Evolutionary conservation across 139 green algal species (phyloP).

Genomic region (Chlamydomonas sphaeroides): DNA sequence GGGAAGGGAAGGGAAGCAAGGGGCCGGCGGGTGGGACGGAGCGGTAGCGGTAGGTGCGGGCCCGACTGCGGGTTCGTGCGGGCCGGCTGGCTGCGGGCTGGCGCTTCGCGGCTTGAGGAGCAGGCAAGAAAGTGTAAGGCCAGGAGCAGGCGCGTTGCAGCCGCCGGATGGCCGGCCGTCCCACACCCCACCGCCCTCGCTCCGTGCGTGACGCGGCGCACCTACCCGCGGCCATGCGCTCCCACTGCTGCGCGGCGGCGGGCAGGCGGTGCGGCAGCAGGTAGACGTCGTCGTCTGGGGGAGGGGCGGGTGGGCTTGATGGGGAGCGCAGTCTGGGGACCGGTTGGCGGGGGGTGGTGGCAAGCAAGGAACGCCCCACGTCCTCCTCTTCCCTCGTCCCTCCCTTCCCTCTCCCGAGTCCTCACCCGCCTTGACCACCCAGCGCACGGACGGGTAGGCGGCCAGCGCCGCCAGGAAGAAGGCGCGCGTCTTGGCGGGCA

Average conservation of each 20-base stretch:
- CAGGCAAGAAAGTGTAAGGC: too few species aligned
- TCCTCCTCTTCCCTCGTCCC: background rate
- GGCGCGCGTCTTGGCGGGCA: conserved; percentile 75
- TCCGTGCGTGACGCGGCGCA: too few species aligned
- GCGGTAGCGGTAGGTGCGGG: background rate
- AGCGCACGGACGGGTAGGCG: conserved; percentile 44
- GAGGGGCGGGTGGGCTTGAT: background rate
- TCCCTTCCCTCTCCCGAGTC: too few species aligned
- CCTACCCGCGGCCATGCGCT: conserved; percentile 52
- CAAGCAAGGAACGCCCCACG: too few species aligned
- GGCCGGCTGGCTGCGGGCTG: too few species aligned
- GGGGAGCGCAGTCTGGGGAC: too few species aligned
- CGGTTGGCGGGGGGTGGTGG: too few species aligned
- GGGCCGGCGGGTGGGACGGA: too few species aligned
- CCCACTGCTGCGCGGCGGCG: conserved; percentile 51
- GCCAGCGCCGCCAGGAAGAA: conserved; percentile 62
- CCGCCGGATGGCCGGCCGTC: too few species aligned
- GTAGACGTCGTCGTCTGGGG: conserved; percentile 60
- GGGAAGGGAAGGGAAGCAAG: background rate
- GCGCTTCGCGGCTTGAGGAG: too few species aligned
- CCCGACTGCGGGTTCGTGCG: too few species aligned
- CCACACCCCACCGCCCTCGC: background rate
- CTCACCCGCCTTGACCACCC: conserved; percentile 73
- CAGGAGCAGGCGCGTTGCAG: too few species aligned
- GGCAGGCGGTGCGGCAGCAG: conserved; percentile 41